Percentiles rank a stretch among this genome's conserved stretches.
Evolutionary conservation across 1,284 basidiomycete species (phyloP).

Genomic region (Amylostereum areolatum): DNA sequence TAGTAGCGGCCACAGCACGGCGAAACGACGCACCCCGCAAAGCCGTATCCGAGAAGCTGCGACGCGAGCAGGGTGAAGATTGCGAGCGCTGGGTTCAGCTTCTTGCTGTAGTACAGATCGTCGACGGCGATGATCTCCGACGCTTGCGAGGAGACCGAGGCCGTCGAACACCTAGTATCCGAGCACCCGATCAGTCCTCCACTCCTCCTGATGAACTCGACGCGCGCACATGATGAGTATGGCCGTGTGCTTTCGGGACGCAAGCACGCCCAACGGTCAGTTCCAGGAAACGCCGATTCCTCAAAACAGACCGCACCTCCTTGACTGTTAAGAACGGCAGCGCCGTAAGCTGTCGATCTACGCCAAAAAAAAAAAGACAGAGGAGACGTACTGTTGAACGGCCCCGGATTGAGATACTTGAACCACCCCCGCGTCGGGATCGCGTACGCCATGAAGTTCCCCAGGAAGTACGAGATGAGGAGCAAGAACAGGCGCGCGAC

Average conservation of each 20-base stretch:
- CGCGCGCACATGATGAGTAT: constrained; percentile 10
- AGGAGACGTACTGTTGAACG: constrained; percentile 32
- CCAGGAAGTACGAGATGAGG: constrained; percentile 31
- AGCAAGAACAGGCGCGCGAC: constrained; percentile 30
- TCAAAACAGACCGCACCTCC: constrained; percentile 10
- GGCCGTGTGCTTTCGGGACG: constrained; percentile 9
- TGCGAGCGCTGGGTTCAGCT: constrained; percentile 28
- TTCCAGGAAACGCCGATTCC: background rate
- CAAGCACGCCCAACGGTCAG: background rate
- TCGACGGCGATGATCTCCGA: constrained; percentile 24
- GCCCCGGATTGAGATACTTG: constrained; percentile 35
- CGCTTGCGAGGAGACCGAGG: constrained; percentile 15
- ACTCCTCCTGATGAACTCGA: constrained; percentile 11
- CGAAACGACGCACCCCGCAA: constrained; percentile 12
- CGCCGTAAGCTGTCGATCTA: no score
- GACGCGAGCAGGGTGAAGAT: constrained; percentile 28
- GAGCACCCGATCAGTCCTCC: constrained; percentile 23
- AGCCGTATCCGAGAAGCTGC: constrained; percentile 26
- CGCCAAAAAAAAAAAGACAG: no score
- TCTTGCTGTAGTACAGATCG: constrained; percentile 29
- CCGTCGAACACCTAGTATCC: constrained; percentile 13
- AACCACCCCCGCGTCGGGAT: constrained; percentile 28
- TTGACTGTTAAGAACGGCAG: constrained; percentile 19
- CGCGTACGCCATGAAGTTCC: constrained; percentile 25
- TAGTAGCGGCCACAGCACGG: no score